Evolutionary conservation across 768 basidiomycete genomes (phyloP).

Genomic region (Collybiopsis confluens): DNA sequence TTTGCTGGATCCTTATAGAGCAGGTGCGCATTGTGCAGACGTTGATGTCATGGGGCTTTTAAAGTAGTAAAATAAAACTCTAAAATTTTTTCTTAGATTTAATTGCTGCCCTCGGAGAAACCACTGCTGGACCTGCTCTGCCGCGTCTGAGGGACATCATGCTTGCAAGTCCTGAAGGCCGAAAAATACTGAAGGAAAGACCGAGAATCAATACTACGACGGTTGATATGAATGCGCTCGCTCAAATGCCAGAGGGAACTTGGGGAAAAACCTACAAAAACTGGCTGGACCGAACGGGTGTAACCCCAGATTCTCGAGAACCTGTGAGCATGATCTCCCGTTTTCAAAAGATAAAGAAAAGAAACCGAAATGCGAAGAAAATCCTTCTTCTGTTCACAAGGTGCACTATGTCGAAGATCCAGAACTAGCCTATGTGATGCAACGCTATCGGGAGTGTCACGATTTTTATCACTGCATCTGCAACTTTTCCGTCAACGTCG

Average conservation of each 20-base stretch:
- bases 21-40: conserved; percentile 48
- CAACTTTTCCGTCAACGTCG: conserved; percentile 83
- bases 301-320: conserved; percentile 91
- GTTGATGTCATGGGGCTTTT: no score
- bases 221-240: conserved; percentile 66
- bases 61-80: not conserved
- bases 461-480: conserved; percentile 95
- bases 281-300: conserved; percentile 85
- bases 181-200: conserved; percentile 76
- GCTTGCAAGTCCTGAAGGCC: conserved; percentile 77
- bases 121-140: conserved; percentile 78
- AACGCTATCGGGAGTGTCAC: conserved; percentile 96
- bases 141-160: conserved; percentile 73
- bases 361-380: no score
- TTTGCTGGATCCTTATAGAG: conserved; percentile 75
- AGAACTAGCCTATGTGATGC: conserved; percentile 96
- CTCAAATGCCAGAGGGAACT: conserved; percentile 67
- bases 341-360: no score
- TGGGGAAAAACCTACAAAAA: conserved; percentile 84
- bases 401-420: conserved; percentile 94
- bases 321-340: conserved; percentile 45
- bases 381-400: conserved; percentile 34
- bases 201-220: conserved; percentile 78
- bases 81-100: conserved; percentile 57
- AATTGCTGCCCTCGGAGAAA: conserved; percentile 92